Conservation (phyloP, 1,284 basidiomycete species). For the Leccinum huronense region DNA sequence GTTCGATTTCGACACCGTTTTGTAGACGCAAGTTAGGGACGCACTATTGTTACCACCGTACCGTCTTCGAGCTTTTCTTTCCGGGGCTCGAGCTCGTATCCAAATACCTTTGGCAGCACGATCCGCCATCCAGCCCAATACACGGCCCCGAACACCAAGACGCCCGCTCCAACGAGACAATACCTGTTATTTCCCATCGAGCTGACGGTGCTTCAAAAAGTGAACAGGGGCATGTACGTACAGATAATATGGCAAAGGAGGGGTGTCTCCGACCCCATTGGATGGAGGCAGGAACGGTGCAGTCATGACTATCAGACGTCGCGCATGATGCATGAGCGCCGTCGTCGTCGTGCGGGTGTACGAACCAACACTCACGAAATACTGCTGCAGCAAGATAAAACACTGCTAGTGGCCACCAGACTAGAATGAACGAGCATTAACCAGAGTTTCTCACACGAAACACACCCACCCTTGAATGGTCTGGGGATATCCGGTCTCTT, state of each 20-base stretch:
- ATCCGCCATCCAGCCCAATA: slow-evolving; percentile 60
- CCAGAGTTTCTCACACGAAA: neutral
- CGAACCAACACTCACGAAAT: slow-evolving; percentile 42
- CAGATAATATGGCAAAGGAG: slow-evolving; percentile 59
- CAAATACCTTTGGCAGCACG: slow-evolving; percentile 47
- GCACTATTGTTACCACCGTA: slow-evolving; percentile 53
- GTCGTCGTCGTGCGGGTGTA: neutral
- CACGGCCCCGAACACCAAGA: slow-evolving; percentile 45
- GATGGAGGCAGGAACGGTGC: slow-evolving; percentile 56
- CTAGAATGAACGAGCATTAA: slow-evolving; percentile 28
- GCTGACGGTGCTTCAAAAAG: neutral
- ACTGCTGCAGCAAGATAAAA: slow-evolving; percentile 54
- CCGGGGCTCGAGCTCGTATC: slow-evolving; percentile 47
- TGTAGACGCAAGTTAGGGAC: slow-evolving; percentile 22
- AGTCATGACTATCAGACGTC: slow-evolving; percentile 43
- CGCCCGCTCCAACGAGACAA: slow-evolving; percentile 53
- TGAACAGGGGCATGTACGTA: slow-evolving; percentile 28
- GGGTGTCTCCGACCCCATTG: slow-evolving; percentile 56
- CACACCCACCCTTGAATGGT: slow-evolving; percentile 53
- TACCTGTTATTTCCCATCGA: slow-evolving; percentile 38
- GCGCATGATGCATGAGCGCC: neutral
- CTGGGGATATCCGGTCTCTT: slow-evolving; percentile 45
- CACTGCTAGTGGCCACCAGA: slow-evolving; percentile 56
- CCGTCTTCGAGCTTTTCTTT: slow-evolving; percentile 54
- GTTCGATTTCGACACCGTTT: neutral